Percentiles rank a stretch among this genome's conserved stretches.
Conservation (phyloP, 2,329 filamentous ascomycete genomes). For the Truncatella angustata region DNA sequence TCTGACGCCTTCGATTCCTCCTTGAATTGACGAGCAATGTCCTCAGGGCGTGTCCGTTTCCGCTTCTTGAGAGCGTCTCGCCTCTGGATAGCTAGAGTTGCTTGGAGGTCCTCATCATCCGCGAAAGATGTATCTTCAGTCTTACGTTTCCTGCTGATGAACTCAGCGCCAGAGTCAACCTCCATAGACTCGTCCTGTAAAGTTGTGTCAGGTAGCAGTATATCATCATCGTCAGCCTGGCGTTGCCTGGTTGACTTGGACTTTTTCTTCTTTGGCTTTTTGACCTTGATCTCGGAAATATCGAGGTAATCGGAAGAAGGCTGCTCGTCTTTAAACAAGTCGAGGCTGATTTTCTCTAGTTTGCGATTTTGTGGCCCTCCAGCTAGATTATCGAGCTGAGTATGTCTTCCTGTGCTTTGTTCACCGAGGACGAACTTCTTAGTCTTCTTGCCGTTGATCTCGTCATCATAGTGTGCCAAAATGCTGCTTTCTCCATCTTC, state of each 20-base stretch:
- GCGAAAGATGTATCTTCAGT: constrained; percentile 68
- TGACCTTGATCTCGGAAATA: constrained; percentile 82
- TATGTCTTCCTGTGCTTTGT: constrained; percentile 63
- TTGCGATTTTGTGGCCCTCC: constrained; percentile 60
- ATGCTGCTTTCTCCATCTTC: constrained; percentile 65
- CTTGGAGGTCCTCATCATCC: constrained; percentile 91
- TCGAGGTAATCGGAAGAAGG: constrained; percentile 87
- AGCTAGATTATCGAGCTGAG: constrained; percentile 56
- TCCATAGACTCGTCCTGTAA: constrained; percentile 65
- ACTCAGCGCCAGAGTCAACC: constrained; percentile 58
- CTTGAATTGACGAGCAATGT: constrained; percentile 78
- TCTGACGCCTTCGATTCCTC: constrained; percentile 57
- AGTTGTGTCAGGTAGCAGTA: constrained; percentile 44
- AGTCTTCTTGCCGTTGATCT: constrained; percentile 84
- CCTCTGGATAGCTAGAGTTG: constrained; percentile 79
- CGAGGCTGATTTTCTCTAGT: constrained; percentile 71
- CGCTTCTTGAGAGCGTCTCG: constrained; percentile 85
- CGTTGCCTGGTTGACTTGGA: constrained; percentile 72
- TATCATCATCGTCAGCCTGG: constrained; percentile 61
- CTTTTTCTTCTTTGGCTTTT: constrained; percentile 92
- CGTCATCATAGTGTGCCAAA: constrained; percentile 91
- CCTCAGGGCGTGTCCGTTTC: constrained; percentile 81
- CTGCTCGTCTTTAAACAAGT: constrained; percentile 58
- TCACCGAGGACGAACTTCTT: constrained; percentile 87
- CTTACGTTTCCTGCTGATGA: constrained; percentile 58